Percentiles rank a stretch among this genome's conserved stretches.
Evolutionary conservation across 345 rosid genomes (phyloP).

Genomic region (Boechera stricta): DNA sequence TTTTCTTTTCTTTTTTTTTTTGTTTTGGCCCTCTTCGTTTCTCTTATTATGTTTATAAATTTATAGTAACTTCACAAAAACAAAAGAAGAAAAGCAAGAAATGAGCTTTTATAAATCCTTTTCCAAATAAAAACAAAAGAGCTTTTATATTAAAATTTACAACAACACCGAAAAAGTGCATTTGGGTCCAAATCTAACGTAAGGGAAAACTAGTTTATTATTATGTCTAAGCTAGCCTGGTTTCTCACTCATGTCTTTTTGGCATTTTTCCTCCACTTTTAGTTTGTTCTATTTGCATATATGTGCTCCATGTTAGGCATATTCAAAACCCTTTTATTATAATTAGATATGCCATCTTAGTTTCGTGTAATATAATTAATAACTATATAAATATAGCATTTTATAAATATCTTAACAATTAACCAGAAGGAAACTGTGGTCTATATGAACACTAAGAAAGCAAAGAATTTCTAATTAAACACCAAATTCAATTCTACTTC

Average conservation of each 20-base stretch:
- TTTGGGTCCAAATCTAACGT: slow-evolving; percentile 43
- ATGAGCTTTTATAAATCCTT: slow-evolving; percentile 19
- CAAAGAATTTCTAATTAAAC: neutral
- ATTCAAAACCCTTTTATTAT: neutral
- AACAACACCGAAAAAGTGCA: slow-evolving; percentile 33
- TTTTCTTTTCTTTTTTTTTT: neutral
- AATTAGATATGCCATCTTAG: neutral
- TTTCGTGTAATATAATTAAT: neutral
- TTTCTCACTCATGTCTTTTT: slow-evolving; percentile 47
- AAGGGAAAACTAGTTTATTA: slow-evolving; percentile 29
- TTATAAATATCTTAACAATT: neutral
- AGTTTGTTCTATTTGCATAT: slow-evolving; percentile 14
- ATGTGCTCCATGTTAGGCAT: slow-evolving; percentile 26
- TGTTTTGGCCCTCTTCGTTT: neutral
- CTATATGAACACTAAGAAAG: neutral
- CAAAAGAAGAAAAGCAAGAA: slow-evolving; percentile 36
- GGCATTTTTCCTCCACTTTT: slow-evolving; percentile 23
- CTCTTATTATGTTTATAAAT: slow-evolving; percentile 6
- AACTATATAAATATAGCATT: neutral
- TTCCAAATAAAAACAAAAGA: slow-evolving; percentile 17
- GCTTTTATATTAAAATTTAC: slow-evolving; percentile 20
- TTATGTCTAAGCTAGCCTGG: slow-evolving; percentile 40
- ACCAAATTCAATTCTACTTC: neutral
- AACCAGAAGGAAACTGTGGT: neutral
- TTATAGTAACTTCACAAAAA: slow-evolving; percentile 27